Conservation (phyloP, 768 basidiomycete genomes). For the Boletellus sp. region DNA sequence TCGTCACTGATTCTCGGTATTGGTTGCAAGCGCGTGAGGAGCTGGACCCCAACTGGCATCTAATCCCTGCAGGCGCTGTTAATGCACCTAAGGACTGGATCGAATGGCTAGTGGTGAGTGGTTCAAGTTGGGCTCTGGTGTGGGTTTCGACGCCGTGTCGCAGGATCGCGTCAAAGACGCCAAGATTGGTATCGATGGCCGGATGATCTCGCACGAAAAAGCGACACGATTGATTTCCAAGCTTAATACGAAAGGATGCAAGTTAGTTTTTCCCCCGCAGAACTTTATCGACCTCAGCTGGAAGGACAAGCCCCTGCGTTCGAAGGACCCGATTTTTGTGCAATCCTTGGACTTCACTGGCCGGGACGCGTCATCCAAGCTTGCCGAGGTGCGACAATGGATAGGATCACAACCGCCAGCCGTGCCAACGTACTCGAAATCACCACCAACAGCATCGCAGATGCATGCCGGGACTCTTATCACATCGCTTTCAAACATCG, state of each 20-base stretch:
- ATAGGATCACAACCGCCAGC: constrained; percentile 58
- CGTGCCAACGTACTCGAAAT: constrained; percentile 59
- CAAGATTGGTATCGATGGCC: constrained; percentile 79
- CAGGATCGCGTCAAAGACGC: constrained; percentile 39
- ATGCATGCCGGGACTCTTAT: constrained; percentile 66
- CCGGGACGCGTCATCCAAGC: constrained; percentile 63
- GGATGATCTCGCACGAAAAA: constrained; percentile 74
- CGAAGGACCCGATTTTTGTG: constrained; percentile 58
- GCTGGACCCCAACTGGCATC: constrained; percentile 69
- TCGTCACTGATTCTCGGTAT: constrained; percentile 79
- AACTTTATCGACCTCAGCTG: constrained; percentile 83
- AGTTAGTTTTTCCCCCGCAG: constrained; percentile 75
- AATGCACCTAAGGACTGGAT: constrained; percentile 69
- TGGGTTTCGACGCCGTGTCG: constrained; percentile 10
- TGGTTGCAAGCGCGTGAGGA: constrained; percentile 75
- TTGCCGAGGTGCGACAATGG: constrained; percentile 69
- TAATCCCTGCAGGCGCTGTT: constrained; percentile 53
- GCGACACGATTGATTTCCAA: constrained; percentile 57
- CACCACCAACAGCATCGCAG: constrained; percentile 55
- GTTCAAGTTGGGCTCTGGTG: not conserved
- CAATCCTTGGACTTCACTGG: constrained; percentile 73
- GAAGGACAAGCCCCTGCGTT: constrained; percentile 71
- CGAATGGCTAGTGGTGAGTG: constrained; percentile 67
- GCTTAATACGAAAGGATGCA: constrained; percentile 51
- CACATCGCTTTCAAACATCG: constrained; percentile 66